Conservation (phyloP, 495 filamentous ascomycete genomes). For the Trichoderma gamsii region DNA sequence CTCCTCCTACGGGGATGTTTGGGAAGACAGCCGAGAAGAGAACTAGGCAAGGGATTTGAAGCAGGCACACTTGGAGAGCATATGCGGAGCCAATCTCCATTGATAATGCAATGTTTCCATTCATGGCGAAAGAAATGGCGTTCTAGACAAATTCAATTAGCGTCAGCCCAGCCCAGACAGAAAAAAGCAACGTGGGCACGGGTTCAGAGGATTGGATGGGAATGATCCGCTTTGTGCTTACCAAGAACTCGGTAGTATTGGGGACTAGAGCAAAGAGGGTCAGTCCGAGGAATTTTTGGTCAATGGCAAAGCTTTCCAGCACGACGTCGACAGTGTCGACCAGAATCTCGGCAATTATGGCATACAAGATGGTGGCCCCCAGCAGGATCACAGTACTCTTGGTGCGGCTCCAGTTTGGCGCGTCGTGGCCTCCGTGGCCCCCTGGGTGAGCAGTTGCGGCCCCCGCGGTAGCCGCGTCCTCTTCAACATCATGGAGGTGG, state of each 20-base stretch:
- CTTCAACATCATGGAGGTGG: neutral
- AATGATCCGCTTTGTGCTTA: constrained; percentile 37
- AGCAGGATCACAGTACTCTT: constrained; percentile 88
- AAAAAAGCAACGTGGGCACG: neutral
- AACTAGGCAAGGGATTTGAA: constrained; percentile 91
- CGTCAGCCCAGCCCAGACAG: neutral
- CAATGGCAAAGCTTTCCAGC: constrained; percentile 78
- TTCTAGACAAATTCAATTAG: constrained; percentile 52
- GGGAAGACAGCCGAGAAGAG: constrained; percentile 69
- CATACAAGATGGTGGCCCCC: constrained; percentile 86
- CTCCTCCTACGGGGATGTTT: constrained; percentile 25
- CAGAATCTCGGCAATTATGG: constrained; percentile 91
- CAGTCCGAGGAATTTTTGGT: constrained; percentile 97
- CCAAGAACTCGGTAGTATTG: constrained; percentile 96
- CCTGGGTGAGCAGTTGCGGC: constrained; percentile 39
- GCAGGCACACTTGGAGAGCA: constrained; percentile 92
- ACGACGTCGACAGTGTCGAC: constrained; percentile 96
- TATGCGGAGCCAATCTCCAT: constrained; percentile 99
- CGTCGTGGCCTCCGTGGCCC: constrained; percentile 78
- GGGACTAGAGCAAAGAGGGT: constrained; percentile 95
- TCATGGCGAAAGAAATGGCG: constrained; percentile 99
- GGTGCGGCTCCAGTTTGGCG: constrained; percentile 90
- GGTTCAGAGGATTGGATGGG: neutral
- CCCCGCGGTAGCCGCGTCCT: constrained; percentile 1
- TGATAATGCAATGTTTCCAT: constrained; percentile 97